These are phyloP conservation scores for Xylariaceae sp. DNA, from an alignment of 2,329 filamentous ascomycete genomes.

Conservation along the genomic window DNA sequence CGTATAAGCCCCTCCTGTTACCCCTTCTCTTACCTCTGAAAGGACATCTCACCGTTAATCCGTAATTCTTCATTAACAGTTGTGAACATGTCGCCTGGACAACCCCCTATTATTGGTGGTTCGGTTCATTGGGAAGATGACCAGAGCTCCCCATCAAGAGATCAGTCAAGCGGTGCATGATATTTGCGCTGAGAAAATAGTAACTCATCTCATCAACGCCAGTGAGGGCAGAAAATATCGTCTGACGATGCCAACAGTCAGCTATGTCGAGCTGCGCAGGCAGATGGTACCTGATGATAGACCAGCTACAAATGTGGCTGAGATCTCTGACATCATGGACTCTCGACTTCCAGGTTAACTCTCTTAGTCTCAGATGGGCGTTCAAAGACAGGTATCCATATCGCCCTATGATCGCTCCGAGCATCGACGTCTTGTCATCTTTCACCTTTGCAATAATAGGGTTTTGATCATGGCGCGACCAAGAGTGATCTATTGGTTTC, in stretches of 20 bases:
- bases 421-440: not conserved
- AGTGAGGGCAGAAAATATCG: not conserved
- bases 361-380: not conserved
- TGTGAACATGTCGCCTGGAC: too few relatives aligned
- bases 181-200: not conserved
- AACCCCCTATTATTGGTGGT: too few relatives aligned
- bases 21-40: too few relatives aligned
- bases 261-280: too few relatives aligned
- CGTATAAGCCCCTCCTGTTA: too few relatives aligned
- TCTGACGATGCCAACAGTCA: not conserved
- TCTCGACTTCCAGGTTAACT: slow-evolving; percentile 7
- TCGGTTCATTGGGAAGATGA: too few relatives aligned
- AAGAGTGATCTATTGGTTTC: slow-evolving; percentile 71
- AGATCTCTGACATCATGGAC: slow-evolving; percentile 17
- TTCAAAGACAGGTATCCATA: not conserved
- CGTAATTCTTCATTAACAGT: too few relatives aligned
- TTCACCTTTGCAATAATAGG: not conserved
- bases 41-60: too few relatives aligned
- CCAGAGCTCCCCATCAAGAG: not conserved
- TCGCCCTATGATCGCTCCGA: not conserved
- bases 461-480: slow-evolving; percentile 31
- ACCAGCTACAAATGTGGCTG: too few relatives aligned
- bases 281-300: too few relatives aligned
- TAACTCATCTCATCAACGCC: not conserved
- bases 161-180: not conserved